Percentiles rank a stretch among this genome's conserved stretches.
Evolutionary conservation across 768 basidiomycete species (phyloP).

Genomic region (Lyophyllum decastes): DNA sequence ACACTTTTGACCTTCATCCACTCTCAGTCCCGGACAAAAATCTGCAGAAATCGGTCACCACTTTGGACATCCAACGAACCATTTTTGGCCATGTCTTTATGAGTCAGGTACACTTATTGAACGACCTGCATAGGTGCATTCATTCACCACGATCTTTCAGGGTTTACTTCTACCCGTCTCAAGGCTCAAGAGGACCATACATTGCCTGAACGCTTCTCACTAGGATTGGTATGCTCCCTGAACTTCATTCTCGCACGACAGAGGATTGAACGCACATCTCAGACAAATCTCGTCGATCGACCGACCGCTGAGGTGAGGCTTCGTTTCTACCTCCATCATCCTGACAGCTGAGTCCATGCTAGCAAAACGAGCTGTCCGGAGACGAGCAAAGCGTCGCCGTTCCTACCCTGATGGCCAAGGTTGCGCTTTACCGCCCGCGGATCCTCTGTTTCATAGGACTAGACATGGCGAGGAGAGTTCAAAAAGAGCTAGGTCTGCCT

Average conservation of each 20-base stretch:
- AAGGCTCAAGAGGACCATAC: constrained; percentile 59
- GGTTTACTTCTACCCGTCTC: constrained; percentile 55
- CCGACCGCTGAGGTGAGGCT: constrained; percentile 52
- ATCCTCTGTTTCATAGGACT: constrained; percentile 82
- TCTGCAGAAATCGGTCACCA: constrained; percentile 77
- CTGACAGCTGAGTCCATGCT: neutral
- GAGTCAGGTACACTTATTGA: constrained; percentile 48
- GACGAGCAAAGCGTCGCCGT: constrained; percentile 57
- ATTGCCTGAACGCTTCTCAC: constrained; percentile 55
- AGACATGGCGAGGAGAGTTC: constrained; percentile 48
- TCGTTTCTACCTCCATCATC: neutral
- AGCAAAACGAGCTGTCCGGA: constrained; percentile 58
- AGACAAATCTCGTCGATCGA: constrained; percentile 79
- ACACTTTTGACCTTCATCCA: neutral
- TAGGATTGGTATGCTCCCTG: constrained; percentile 60
- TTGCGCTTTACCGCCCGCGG: constrained; percentile 55
- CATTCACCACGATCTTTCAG: constrained; percentile 30
- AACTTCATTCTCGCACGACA: neutral
- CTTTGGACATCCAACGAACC: constrained; percentile 78
- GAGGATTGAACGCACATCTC: neutral
- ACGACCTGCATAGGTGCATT: neutral
- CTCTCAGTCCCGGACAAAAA: constrained; percentile 59
- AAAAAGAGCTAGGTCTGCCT: constrained; percentile 26
- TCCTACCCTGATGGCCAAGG: constrained; percentile 58
- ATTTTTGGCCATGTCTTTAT: constrained; percentile 78